Evolutionary conservation across 371 early-diverging fungal species (phyloP), one percentile per base, ranked within the genome.

Genomic region (Mortierella sp.): DNA sequence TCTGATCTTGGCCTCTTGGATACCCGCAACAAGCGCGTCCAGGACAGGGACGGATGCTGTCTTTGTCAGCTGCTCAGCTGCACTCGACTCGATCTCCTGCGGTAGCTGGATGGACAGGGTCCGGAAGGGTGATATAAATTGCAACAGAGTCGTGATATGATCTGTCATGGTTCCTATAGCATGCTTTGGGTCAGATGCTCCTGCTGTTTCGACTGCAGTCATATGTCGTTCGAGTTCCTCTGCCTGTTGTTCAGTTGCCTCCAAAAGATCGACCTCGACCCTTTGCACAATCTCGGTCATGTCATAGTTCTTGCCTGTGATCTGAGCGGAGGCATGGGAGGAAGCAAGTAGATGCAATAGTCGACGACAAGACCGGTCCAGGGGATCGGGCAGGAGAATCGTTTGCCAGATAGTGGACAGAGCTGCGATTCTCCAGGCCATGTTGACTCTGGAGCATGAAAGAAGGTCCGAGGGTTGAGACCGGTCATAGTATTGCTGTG

Each of bases 51-150:
- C 11, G 0, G 78, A 76, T 1, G 61, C 41, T 11, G 56, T 51
- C 26, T 48, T 56, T 1, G 78, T 60, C 44, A 76, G 52, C 7
- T 49, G 27, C 26, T 76, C 70, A 1, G 78, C 78, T 0, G 70
- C 78, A 4, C 43, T 54, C 6, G 50, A 61, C 26, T 76, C 78
- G 17, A 76, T 76, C 57, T 76, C 78, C 51, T 76, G 78, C 6
- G 78, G 78, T 21, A 76, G 50, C 52, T 70, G 78, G 28, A 76
- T 76, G n/a, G 78, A 76, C 17, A 76, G 62, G 12, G 78, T 69
- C 30, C 78, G 54, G 78, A 76, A 70, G 34, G 78, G 78, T 7
- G 78, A 64, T 11, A 70, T 56, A 23, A 42, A 69, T 47, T 69
- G 57, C 9, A 76, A 32, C 17, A 76, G 34, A 0, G 70, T 57